phyloP scores from a whole-genome alignment of 2,329 filamentous ascomycete genomes.

The Cladosporium sp. region DNA sequence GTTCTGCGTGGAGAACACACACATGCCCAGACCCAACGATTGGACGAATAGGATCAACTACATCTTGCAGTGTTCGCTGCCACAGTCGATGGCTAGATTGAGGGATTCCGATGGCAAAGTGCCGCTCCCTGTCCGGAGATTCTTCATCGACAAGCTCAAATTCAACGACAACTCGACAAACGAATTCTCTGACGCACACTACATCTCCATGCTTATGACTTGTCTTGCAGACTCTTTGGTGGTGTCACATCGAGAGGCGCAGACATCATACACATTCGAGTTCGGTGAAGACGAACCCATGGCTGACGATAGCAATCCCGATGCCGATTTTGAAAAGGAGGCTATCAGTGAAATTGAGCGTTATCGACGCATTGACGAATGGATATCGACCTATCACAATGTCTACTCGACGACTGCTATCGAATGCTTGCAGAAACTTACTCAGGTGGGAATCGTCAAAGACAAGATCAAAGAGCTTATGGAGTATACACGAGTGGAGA shows the following conservation, averaged over 20 bases:
- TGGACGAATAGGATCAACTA: conserved; percentile 85
- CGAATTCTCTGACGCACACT: conserved; percentile 79
- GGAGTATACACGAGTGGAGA: conserved; percentile 57
- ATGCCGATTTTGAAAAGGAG: conserved; percentile 52
- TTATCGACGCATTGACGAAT: conserved; percentile 62
- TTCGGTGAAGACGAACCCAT: conserved; percentile 45
- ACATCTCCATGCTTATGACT: conserved; percentile 74
- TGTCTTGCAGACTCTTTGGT: conserved; percentile 56
- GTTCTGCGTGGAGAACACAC: conserved; percentile 73
- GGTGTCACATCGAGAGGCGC: conserved; percentile 26
- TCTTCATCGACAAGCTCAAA: conserved; percentile 82
- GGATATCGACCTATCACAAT: conserved; percentile 63
- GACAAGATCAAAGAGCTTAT: conserved; percentile 55
- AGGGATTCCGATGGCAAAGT: conserved; percentile 72
- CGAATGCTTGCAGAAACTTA: conserved; percentile 54
- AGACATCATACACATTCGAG: conserved; percentile 30
- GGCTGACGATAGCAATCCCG: conserved; percentile 46
- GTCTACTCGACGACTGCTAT: conserved; percentile 59
- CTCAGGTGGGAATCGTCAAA: conserved; percentile 50
- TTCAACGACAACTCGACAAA: conserved; percentile 96
- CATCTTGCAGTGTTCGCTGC: conserved; percentile 76
- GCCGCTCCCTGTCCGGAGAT: conserved; percentile 72
- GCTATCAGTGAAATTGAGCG: conserved; percentile 60
- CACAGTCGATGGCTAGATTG: conserved; percentile 72
- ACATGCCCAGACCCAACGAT: conserved; percentile 80